phyloP scores from a whole-genome alignment of 2,329 filamentous ascomycete species.

The Monosporascus cannonballus region DNA sequence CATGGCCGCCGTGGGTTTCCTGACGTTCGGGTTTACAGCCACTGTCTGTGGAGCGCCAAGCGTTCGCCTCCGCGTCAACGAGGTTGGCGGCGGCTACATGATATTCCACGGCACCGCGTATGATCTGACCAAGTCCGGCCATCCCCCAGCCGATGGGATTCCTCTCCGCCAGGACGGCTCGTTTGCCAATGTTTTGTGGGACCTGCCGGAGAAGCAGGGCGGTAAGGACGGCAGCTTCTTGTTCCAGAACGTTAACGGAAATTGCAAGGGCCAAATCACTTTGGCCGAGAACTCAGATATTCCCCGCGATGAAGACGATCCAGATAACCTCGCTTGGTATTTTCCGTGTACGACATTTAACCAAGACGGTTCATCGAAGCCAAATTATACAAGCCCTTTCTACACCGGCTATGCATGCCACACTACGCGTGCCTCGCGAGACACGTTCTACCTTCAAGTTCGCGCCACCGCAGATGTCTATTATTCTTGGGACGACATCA shows the following conservation, averaged over 20 bases:
- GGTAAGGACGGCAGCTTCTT: constrained; percentile 95
- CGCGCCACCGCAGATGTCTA: constrained; percentile 76
- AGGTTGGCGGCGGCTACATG: constrained; percentile 79
- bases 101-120: constrained; percentile 94
- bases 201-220: constrained; percentile 72
- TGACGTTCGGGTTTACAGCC: constrained; percentile 93
- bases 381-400: constrained; percentile 67
- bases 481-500: constrained; percentile 92
- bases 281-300: constrained; percentile 65
- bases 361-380: constrained; percentile 79
- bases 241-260: constrained; percentile 97
- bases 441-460: constrained; percentile 68
- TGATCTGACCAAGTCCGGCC: constrained; percentile 68
- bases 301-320: constrained; percentile 61
- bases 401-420: constrained; percentile 89
- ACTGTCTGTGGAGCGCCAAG: constrained; percentile 74
- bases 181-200: constrained; percentile 76
- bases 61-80: constrained; percentile 71
- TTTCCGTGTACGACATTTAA: constrained; percentile 91
- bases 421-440: constrained; percentile 62
- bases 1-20: constrained; percentile 83
- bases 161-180: constrained; percentile 41
- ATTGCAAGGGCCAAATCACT: constrained; percentile 87
- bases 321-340: constrained; percentile 79
- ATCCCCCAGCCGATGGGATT: constrained; percentile 77